Conservation (phyloP, 257 asterid species). For the Ophiorrhiza pumila region DNA sequence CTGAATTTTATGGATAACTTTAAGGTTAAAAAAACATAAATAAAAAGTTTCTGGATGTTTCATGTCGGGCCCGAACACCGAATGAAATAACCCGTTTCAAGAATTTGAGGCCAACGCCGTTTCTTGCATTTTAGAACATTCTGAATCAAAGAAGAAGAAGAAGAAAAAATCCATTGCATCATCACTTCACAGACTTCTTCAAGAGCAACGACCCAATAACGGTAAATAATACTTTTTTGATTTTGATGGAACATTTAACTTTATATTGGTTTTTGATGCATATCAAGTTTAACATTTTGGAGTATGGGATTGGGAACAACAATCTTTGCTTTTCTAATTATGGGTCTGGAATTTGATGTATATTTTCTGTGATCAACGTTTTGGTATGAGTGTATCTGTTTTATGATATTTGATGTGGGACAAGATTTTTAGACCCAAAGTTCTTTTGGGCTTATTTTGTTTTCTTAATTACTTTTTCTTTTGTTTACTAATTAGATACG, state of each 20-base stretch:
- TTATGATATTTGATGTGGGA: no score
- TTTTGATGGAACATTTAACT: no score
- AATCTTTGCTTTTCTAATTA: no score
- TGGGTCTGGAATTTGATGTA: background rate
- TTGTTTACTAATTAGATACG: no score
- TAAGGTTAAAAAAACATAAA: background rate
- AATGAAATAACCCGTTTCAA: background rate
- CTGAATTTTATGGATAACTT: background rate
- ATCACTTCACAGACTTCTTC: background rate
- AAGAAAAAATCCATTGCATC: background rate
- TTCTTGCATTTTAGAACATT: background rate
- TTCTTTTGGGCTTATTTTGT: no score
- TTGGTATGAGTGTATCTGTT: no score
- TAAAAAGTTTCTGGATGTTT: background rate
- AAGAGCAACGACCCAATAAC: background rate
- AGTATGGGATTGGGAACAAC: background rate
- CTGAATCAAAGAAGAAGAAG: background rate
- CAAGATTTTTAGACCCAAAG: no score
- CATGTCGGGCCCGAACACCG: background rate
- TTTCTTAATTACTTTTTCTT: no score
- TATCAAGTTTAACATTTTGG: background rate
- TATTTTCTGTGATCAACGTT: no score
- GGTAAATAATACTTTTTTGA: background rate
- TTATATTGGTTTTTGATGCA: background rate
- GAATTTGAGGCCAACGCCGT: background rate